phyloP scores from a whole-genome alignment of 1,284 basidiomycete genomes.

The Leccinum solheimii region DNA sequence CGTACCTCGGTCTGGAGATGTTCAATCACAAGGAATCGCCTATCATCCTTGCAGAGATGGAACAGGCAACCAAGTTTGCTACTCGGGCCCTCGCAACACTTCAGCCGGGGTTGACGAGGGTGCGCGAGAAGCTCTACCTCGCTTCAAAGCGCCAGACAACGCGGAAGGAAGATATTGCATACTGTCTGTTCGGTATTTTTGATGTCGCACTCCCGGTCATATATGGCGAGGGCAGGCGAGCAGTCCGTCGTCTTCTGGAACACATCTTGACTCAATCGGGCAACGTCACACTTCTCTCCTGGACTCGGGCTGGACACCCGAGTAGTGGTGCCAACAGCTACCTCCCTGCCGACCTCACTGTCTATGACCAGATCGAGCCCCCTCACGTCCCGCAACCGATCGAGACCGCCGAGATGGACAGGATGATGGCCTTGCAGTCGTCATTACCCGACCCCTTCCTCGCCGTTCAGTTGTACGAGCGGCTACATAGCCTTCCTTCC shows the following conservation, averaged over 20 bases:
- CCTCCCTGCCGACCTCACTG: not conserved
- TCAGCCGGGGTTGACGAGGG: not conserved
- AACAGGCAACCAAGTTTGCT: not conserved
- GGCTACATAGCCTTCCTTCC: too few relatives aligned
- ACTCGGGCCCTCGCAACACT: not conserved
- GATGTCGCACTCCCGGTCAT: not conserved
- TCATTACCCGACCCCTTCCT: too few relatives aligned
- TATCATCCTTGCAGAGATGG: not conserved
- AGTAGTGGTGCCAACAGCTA: not conserved
- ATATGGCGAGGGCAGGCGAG: not conserved
- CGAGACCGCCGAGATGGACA: not conserved
- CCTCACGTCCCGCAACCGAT: not conserved
- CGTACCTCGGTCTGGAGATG: not conserved
- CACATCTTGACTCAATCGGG: not conserved
- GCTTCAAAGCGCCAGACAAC: not conserved
- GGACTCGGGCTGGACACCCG: not conserved
- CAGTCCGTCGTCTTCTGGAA: not conserved
- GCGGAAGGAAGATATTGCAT: not conserved
- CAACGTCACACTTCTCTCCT: not conserved
- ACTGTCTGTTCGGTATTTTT: not conserved
- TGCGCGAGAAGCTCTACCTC: not conserved
- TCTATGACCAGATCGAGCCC: not conserved
- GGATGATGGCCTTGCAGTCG: not conserved
- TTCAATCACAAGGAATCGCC: not conserved
- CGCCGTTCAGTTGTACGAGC: too few relatives aligned